Evolutionary conservation across 2,329 filamentous ascomycete species (phyloP).

Genomic region (Teratosphaeria epicoccoides): DNA sequence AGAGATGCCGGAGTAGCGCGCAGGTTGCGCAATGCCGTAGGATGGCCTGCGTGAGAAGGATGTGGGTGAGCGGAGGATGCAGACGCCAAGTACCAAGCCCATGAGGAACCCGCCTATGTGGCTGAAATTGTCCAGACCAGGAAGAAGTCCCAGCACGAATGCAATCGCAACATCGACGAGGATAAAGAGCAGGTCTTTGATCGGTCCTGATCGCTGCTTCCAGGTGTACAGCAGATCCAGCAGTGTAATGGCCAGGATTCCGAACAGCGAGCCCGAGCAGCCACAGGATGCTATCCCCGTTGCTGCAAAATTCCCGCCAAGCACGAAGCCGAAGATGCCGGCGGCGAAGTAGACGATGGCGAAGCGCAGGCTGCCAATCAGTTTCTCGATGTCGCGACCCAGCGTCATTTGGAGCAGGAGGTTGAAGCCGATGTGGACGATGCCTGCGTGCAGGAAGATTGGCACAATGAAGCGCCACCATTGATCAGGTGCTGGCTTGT

Average conservation of each 20-base stretch:
- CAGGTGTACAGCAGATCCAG: conserved; percentile 91
- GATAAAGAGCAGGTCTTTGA: conserved; percentile 80
- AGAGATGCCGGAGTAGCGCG: conserved; percentile 12
- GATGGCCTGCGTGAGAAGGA: conserved; percentile 28
- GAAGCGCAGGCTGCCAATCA: conserved; percentile 81
- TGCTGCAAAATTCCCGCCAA: conserved; percentile 87
- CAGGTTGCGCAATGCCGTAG: neutral
- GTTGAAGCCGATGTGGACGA: conserved; percentile 95
- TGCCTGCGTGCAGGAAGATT: conserved; percentile 87
- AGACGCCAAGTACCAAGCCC: conserved; percentile 78
- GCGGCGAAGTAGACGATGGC: conserved; percentile 79
- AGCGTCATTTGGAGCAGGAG: conserved; percentile 82
- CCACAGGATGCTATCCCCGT: conserved; percentile 70
- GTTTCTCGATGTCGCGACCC: conserved; percentile 81
- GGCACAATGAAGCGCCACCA: conserved; percentile 96
- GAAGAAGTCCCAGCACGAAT: conserved; percentile 83
- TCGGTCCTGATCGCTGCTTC: conserved; percentile 64
- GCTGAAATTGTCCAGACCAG: conserved; percentile 91
- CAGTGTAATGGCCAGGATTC: conserved; percentile 76
- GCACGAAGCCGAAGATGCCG: conserved; percentile 90
- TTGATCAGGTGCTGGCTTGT: conserved; percentile 65
- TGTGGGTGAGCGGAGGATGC: conserved; percentile 78
- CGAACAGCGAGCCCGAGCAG: conserved; percentile 83
- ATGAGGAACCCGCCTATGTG: conserved; percentile 95
- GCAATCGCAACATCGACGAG: conserved; percentile 76